Base-by-base conservation (phyloP, 805 yeast species). In the Cyberlindnera mississippiensis region DNA sequence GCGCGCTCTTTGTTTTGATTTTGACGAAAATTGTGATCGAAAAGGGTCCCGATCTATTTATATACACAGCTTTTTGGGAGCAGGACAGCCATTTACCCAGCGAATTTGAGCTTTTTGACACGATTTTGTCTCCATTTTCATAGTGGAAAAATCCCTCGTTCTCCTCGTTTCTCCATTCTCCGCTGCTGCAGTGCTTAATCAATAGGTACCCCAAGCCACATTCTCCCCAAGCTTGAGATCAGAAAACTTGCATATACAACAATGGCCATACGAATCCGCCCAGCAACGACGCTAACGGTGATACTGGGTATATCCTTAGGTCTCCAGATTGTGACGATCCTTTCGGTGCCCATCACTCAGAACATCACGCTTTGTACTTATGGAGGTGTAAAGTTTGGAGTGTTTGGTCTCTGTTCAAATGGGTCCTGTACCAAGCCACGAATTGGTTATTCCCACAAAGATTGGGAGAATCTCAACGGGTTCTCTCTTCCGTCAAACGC, bases 341-440 rank as follows among this genome's bases (percentile, higher is more conserved):
- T 82, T 8, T 68, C 88, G 0, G 80, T 72, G 3, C 91, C 91
- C 0, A 61, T 82, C 13, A 72, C 84, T 0, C 53, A 58, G 10
- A 45, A 48, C 16, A 66, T 82, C 19, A 53, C 74, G 3, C 67
- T 84, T 3, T 74, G 84, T 37, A 59, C 69, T 2, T 76, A 67
- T 54, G 63, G 66, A 16, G 75, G 71, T 15, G 69, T 69, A 55
- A 59, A 64, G 48, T 84, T 79, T 54, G 91, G 91, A 2, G 85
- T 83, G 1, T 81, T 81, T 61, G 91, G 91, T 2, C 71, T 76
- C 50, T 84, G 91, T 58, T 45, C 53, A 3, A 45, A 54, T 6
- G 55, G 55, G 4, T 49, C 50, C 1, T 77, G 82, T 52, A 65
- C 76, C 1, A 20, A 42, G 0, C 60, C 64, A 1, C 57, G 68